phyloP scores from a whole-genome alignment of 2,329 filamentous ascomycete species.

The Aspergillus jensenii region DNA sequence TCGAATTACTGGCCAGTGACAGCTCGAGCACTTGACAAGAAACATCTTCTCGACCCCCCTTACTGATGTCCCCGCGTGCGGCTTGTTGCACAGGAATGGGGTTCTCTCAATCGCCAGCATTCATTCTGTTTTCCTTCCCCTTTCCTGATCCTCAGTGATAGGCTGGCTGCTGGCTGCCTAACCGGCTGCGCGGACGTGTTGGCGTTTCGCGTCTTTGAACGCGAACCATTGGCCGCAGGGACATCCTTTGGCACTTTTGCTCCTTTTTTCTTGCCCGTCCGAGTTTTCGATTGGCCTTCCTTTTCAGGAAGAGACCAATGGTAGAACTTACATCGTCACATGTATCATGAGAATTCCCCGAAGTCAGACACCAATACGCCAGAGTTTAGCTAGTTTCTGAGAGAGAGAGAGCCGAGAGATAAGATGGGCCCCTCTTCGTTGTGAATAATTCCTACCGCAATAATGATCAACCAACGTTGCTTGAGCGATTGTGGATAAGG shows the following conservation, averaged over 20 bases:
- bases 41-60: constrained; percentile 25
- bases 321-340: constrained; percentile 8
- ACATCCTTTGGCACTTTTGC: not conserved
- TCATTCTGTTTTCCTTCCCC: not conserved
- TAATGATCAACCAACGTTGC: not conserved
- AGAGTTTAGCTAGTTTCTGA: not conserved
- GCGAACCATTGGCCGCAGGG: constrained; percentile 1
- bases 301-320: constrained; percentile 4
- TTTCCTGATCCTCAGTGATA: not conserved
- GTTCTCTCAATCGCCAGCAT: constrained; percentile 6
- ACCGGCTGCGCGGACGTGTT: not conserved
- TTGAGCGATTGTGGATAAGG: not conserved
- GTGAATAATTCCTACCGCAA: constrained; percentile 1
- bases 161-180: not conserved
- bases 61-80: constrained; percentile 31
- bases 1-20: not conserved
- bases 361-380: not conserved
- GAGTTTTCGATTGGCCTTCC: constrained; percentile 4
- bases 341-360: constrained; percentile 15
- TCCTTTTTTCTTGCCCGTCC: not conserved
- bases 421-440: not conserved
- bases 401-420: not conserved
- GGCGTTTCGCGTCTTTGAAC: not conserved
- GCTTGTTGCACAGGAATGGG: constrained; percentile 28
- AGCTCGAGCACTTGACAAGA: not conserved